These are phyloP conservation scores for Dactylellina drechsleri DNA, from an alignment of 2,329 filamentous ascomycete genomes.

Conservation along the genomic window DNA sequence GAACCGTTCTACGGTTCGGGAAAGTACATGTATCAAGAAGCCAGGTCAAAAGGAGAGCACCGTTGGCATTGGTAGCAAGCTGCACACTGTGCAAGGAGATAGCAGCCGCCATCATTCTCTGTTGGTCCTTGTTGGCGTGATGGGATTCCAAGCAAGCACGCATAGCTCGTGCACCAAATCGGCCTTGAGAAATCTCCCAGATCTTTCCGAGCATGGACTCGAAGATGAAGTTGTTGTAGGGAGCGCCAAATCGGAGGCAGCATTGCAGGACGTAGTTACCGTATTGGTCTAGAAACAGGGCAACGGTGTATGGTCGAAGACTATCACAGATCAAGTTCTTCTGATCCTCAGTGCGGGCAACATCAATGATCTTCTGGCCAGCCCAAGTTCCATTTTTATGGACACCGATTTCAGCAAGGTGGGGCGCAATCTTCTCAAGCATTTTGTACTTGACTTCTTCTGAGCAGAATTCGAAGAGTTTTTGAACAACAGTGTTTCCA, in stretches of 20 bases:
- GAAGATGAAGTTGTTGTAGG: conserved; percentile 96
- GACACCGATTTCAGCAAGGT: conserved; percentile 93
- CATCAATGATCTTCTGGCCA: conserved; percentile 98
- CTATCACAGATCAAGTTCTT: conserved; percentile 86
- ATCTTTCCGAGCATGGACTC: conserved; percentile 94
- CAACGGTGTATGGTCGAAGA: conserved; percentile 84
- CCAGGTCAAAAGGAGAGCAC: conserved; percentile 93
- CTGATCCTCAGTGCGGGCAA: conserved; percentile 84
- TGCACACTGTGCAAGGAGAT: conserved; percentile 98
- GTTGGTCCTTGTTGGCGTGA: conserved; percentile 92
- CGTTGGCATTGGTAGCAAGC: conserved; percentile 94
- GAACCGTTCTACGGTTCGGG: conserved; percentile 85
- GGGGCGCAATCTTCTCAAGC: conserved; percentile 85
- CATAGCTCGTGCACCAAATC: conserved; percentile 96
- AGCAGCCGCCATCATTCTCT: conserved; percentile 89
- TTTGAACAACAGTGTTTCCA: conserved; percentile 99
- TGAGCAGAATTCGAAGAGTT: conserved; percentile 95
- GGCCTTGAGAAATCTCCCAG: conserved; percentile 91
- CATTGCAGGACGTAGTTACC: conserved; percentile 98
- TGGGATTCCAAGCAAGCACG: conserved; percentile 96
- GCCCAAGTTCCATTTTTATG: conserved; percentile 99
- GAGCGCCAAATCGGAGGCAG: conserved; percentile 87
- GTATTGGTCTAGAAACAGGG: conserved; percentile 95
- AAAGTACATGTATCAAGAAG: conserved; percentile 98
- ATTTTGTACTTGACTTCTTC: conserved; percentile 90